Base-by-base conservation (phyloP, 2,329 filamentous ascomycete species). In the Botryotinia convoluta region DNA sequence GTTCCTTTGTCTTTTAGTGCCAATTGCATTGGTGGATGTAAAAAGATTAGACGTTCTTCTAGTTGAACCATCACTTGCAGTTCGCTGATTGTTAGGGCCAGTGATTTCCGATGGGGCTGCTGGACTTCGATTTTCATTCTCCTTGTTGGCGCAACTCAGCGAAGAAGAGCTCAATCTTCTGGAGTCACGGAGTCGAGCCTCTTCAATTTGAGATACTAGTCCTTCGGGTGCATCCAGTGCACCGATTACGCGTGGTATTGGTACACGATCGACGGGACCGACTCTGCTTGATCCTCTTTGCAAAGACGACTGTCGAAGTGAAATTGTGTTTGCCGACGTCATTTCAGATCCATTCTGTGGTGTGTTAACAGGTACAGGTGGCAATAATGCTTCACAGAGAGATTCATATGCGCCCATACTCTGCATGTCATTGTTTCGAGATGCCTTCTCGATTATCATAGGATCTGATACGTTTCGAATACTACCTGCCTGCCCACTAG, bases 1-100 rank as follows among this genome's bases (percentile, higher is more conserved):
- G 69, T 84, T 82, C 20, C 85, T 83, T 72, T 80, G 79, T 48
- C 87, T 83, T 77, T 87, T 89, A 32, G 75, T 77, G 32, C 76
- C 76, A 61, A 72, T 75, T 44, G 72, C 76, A 69, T 72, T 77
- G 20, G 74, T 77, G 20, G 74, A 75, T 37, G 68, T 64, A 51
- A 77, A 76, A 35, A 74, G 73, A 69, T 77, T 73, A 20, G 76
- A 72, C 48, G 74, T 60, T 74, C 77, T 79, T 29, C 75, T 74
- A 63, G 73, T 57, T 26, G 65, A 57, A 32, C 51, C 35, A 69
- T 37, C 65, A 48, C 60, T 71, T 45, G 69, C 32, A 45, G 22
- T 44, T 48, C 29, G 54, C 5, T 72, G 63, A 18, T 48, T 59
- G 42, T 72, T 37, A 59, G 32, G 9, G 18, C 48, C 70, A 67